Conservation (phyloP, 805 yeast species). For the Saccharomyces paradoxus region DNA sequence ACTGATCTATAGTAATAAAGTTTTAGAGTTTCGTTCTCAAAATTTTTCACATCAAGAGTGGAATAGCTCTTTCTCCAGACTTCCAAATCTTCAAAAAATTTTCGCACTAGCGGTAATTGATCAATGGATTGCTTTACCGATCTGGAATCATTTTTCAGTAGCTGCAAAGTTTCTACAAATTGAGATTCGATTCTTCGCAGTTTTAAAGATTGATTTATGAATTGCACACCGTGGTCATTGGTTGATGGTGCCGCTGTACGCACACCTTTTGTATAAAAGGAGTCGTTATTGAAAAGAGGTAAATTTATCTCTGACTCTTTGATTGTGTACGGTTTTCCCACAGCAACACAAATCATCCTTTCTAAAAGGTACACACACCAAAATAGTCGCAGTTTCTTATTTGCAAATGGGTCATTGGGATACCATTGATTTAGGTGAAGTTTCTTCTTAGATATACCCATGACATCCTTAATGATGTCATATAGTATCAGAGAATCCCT, state of each 20-base stretch:
- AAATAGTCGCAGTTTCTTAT: constrained; percentile 45
- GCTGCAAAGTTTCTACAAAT: constrained; percentile 46
- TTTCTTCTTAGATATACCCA: constrained; percentile 35
- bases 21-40: constrained; percentile 52
- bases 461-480: constrained; percentile 45
- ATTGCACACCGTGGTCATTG: constrained; percentile 31
- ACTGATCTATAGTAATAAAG: constrained; percentile 54
- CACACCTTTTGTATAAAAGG: constrained; percentile 20
- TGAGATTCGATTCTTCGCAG: constrained; percentile 52
- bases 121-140: constrained; percentile 12
- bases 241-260: constrained; percentile 1
- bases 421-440: constrained; percentile 23
- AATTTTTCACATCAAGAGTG: constrained; percentile 32
- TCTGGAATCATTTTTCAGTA: constrained; percentile 22
- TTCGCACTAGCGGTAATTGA: constrained; percentile 45
- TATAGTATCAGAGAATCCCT: constrained; percentile 48
- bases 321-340: constrained; percentile 50
- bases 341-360: constrained; percentile 52
- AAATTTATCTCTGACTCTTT: constrained; percentile 43
- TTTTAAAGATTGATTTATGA: constrained; percentile 49
- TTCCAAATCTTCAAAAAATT: constrained; percentile 46
- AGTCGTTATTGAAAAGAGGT: constrained; percentile 43
- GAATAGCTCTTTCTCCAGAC: constrained; percentile 45
- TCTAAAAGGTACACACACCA: constrained; percentile 61
- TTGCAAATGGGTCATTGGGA: constrained; percentile 20